These are phyloP conservation scores for Hemileia vastatrix DNA, from an alignment of 1,284 basidiomycete species.

Conservation along the genomic window DNA sequence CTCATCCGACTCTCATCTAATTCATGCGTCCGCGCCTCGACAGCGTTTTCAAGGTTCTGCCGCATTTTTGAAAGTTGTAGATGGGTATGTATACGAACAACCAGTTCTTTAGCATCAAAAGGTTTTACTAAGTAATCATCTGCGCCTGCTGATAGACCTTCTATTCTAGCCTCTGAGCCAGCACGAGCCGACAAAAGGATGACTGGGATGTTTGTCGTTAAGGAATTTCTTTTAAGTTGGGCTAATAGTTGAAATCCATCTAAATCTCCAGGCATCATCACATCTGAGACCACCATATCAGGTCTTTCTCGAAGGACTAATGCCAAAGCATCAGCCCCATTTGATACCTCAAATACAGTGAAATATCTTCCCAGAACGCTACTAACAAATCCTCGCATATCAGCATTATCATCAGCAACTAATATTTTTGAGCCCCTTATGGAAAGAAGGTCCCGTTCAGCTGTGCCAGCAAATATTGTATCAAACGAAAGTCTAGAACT, in stretches of 20 bases:
- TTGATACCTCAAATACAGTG: slow-evolving; percentile 28
- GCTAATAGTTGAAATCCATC: slow-evolving; percentile 31
- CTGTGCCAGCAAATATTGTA: slow-evolving; percentile 3
- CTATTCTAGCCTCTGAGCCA: slow-evolving; percentile 34
- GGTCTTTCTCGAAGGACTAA: slow-evolving; percentile 27
- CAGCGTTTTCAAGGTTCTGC: slow-evolving; percentile 32
- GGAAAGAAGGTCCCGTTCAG: neutral
- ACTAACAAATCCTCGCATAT: slow-evolving; percentile 29
- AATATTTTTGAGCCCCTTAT: slow-evolving; percentile 18
- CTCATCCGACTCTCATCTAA: slow-evolving; percentile 31
- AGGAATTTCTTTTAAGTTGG: slow-evolving; percentile 27
- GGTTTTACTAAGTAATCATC: slow-evolving; percentile 37
- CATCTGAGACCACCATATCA: slow-evolving; percentile 32
- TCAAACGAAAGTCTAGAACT: slow-evolving; percentile 5
- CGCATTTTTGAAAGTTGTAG: slow-evolving; percentile 36
- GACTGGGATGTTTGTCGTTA: slow-evolving; percentile 29
- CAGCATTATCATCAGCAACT: slow-evolving; percentile 26
- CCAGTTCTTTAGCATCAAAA: slow-evolving; percentile 36
- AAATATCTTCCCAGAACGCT: slow-evolving; percentile 32
- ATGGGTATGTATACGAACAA: slow-evolving; percentile 33
- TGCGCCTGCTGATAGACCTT: slow-evolving; percentile 33
- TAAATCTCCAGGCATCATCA: slow-evolving; percentile 30
- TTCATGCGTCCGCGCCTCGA: slow-evolving; percentile 33
- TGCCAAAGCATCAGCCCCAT: slow-evolving; percentile 31
- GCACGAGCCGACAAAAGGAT: slow-evolving; percentile 36